Conservation (phyloP, 805 yeast genomes). For the Wickerhamiella sergipiensis region DNA sequence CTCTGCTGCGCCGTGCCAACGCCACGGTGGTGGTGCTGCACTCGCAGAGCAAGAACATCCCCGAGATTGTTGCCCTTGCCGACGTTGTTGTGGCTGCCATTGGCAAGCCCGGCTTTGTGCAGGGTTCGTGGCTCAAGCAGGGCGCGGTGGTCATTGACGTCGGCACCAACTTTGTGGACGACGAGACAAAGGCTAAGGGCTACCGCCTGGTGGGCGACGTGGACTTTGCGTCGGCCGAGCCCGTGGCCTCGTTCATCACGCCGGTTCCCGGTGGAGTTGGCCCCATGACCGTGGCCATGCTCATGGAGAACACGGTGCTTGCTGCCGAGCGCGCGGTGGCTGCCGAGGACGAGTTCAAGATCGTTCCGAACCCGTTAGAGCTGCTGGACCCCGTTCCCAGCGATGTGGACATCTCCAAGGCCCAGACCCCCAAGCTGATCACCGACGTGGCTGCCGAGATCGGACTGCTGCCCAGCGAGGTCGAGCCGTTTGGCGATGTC, state of each 20-base stretch:
- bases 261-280: constrained; percentile 99
- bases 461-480: constrained; percentile 64
- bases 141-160: constrained; percentile 86
- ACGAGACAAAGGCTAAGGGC: constrained; percentile 61
- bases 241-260: constrained; percentile 58
- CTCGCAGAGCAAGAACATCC: constrained; percentile 52
- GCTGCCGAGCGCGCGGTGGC: constrained; percentile 47
- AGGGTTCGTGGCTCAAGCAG: constrained; percentile 76
- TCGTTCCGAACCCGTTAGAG: constrained; percentile 43
- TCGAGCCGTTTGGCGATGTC: constrained; percentile 77
- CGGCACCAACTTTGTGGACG: constrained; percentile 83
- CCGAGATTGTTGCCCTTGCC: constrained; percentile 46
- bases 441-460: constrained; percentile 62
- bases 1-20: constrained; percentile 62
- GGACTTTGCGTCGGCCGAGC: constrained; percentile 55
- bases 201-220: constrained; percentile 88
- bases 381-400: constrained; percentile 65
- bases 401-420: constrained; percentile 80
- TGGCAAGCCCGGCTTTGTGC: constrained; percentile 72
- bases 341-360: constrained; percentile 29
- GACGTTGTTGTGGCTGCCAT: constrained; percentile 88
- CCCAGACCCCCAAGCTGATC: constrained; percentile 77
- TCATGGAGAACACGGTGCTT: constrained; percentile 64
- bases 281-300: constrained; percentile 98
- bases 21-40: constrained; percentile 81